Base-by-base conservation (phyloP, 148 eudicot species). In the Rhododendron henanense region DNA sequence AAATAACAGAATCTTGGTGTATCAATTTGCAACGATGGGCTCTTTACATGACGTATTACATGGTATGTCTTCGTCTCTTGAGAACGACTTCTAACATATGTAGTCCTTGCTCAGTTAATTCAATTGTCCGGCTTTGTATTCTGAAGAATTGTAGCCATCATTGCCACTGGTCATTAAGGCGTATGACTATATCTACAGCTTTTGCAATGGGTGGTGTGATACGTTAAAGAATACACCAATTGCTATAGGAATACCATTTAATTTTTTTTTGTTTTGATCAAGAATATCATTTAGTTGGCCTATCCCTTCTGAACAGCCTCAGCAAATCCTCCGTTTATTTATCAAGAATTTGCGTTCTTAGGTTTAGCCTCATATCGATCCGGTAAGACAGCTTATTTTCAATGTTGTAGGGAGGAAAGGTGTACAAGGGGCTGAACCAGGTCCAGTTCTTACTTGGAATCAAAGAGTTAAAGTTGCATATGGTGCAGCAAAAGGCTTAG, bases 351-450 rank as follows among this genome's bases (percentile, higher is more conserved):
- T 33, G 18, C 0, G 41, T 71, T 33, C 28, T 25, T 67, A 2
- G 37, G 35, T 67, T 28, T 67, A 28, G 74, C 35, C 74, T 25
- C 31, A 25, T 65, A 28, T 11, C 31, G 18, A 69, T 28, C 37
- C 18, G 16, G 35, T 69, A 69, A 25, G 35, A 28, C 33, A 5
- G 37, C 18, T 71, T 6, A 31, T 74, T 6, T 48, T 77, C 31
- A 4, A 23, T 81, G 76, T 37, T 83, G 71, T 69, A 91, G 93
- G 93, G 45, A 90, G 95, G 81, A 93, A 93, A 91, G 94, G 95
- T 79, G 94, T 92, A 65, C 92, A 93, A 90, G 92, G 92, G n/a
- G 91, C 95, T 65, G 91, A 91, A 83, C 94, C 95, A 21, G 95
- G 94, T 79, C 94, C 93, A 0, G 91, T 81, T 88, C 94, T 93